Conservation (phyloP, 2,329 filamentous ascomycete species). For the Pleoardoris graminearum region DNA sequence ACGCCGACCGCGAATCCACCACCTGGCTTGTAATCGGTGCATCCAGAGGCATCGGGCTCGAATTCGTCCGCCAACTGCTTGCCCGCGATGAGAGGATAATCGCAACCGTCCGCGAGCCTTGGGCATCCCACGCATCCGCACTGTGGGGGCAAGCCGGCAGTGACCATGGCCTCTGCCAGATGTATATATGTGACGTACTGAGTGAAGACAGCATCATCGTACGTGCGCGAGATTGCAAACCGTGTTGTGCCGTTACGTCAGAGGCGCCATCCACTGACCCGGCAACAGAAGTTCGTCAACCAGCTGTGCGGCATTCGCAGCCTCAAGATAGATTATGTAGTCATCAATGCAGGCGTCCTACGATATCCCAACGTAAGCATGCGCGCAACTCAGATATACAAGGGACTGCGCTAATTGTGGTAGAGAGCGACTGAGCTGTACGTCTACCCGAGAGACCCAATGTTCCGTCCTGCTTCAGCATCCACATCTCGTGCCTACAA, state of each 20-base stretch:
- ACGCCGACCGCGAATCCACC: constrained; percentile 46
- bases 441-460: constrained; percentile 27
- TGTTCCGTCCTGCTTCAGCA: constrained; percentile 12
- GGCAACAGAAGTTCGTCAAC: constrained; percentile 48
- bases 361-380: constrained; percentile 59
- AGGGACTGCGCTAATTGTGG: constrained; percentile 24
- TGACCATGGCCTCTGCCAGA: constrained; percentile 52
- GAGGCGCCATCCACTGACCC: constrained; percentile 14
- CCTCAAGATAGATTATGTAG: constrained; percentile 56
- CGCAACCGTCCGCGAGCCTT: constrained; percentile 54
- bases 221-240: constrained; percentile 16
- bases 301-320: constrained; percentile 47
- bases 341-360: constrained; percentile 61
- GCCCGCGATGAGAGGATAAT: constrained; percentile 54
- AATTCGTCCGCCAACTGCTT: constrained; percentile 57
- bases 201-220: constrained; percentile 56
- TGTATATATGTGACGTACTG: constrained; percentile 58
- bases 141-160: constrained; percentile 49
- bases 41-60: constrained; percentile 55
- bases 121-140: constrained; percentile 45
- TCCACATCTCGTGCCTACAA: background rate
- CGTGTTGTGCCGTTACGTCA: background rate
- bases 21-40: constrained; percentile 55
- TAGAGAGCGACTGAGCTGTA: constrained; percentile 58
- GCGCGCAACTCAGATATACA: constrained; percentile 11